Percentiles rank a stretch among this genome's conserved stretches.
These are phyloP conservation scores for Xylaria intraflava DNA, from an alignment of 495 filamentous ascomycete species.

Conservation along the genomic window DNA sequence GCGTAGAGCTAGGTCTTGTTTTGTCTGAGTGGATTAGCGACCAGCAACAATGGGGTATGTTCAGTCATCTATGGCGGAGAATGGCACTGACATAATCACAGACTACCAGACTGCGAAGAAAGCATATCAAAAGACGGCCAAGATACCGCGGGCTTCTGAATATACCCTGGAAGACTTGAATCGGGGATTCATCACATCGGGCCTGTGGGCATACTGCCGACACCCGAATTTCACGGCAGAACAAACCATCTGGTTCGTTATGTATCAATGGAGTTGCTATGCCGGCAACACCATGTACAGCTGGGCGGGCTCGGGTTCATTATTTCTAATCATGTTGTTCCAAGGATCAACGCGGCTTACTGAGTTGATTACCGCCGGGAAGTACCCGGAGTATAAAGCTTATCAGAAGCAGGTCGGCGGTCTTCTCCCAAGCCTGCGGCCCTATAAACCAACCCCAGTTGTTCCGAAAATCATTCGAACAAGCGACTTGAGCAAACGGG, in stretches of 20 bases:
- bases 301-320: conserved; percentile 70
- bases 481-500: conserved; percentile 39
- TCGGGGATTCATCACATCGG: conserved; percentile 80
- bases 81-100: conserved; percentile 17
- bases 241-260: conserved; percentile 78
- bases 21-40: conserved; percentile 77
- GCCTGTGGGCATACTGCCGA: conserved; percentile 77
- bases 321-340: conserved; percentile 71
- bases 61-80: background rate
- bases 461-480: conserved; percentile 39
- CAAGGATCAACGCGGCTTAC: conserved; percentile 84
- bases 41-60: conserved; percentile 82
- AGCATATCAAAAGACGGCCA: conserved; percentile 61
- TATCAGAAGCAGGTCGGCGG: conserved; percentile 79
- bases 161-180: conserved; percentile 72
- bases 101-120: conserved; percentile 77
- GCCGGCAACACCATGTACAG: conserved; percentile 61
- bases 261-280: conserved; percentile 84
- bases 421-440: conserved; percentile 60
- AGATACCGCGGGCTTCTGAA: conserved; percentile 48
- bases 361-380: conserved; percentile 67
- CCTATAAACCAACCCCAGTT: conserved; percentile 27
- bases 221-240: conserved; percentile 95
- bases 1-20: conserved; percentile 61
- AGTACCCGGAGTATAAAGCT: conserved; percentile 82